These are phyloP conservation scores for Venturiaceae sp. DNA, from an alignment of 2,329 filamentous ascomycete species.

Conservation along the genomic window DNA sequence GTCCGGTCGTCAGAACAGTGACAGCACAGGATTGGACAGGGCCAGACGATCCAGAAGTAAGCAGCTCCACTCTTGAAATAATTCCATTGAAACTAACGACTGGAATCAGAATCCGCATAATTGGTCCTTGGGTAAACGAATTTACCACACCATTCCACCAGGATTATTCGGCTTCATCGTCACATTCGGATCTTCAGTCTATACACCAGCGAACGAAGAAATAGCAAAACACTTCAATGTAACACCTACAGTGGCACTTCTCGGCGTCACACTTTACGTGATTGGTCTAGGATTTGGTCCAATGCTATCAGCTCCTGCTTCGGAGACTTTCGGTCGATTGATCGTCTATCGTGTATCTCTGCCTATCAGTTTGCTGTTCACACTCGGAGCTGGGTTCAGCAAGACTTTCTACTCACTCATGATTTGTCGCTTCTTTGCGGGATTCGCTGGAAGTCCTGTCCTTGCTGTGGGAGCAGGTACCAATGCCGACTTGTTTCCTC, in stretches of 20 bases:
- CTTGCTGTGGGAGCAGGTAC: constrained; percentile 33
- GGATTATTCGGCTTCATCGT: constrained; percentile 8
- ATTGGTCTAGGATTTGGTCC: constrained; percentile 57
- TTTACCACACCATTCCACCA: constrained; percentile 7
- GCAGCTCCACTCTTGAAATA: not conserved
- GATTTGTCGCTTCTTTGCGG: constrained; percentile 49
- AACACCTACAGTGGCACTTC: constrained; percentile 12
- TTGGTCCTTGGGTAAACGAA: constrained; percentile 6
- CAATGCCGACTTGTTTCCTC: constrained; percentile 28
- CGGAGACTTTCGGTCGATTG: constrained; percentile 59
- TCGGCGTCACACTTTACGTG: constrained; percentile 16
- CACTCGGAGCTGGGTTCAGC: constrained; percentile 30
- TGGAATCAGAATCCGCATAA: constrained; percentile 7
- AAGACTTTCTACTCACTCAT: constrained; percentile 62
- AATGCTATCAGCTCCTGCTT: constrained; percentile 62
- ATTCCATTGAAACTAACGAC: not conserved
- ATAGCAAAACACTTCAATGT: constrained; percentile 14
- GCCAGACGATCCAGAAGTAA: constrained; percentile 7
- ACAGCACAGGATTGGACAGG: constrained; percentile 10
- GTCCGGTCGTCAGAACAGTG: not conserved
- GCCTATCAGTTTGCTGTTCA: constrained; percentile 48
- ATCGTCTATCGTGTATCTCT: constrained; percentile 61
- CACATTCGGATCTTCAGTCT: constrained; percentile 10
- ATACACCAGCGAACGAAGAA: constrained; percentile 7
- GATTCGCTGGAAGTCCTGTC: constrained; percentile 20